Conservation (phyloP, 2,329 filamentous ascomycete genomes). For the Colletotrichum echinochloae region DNA sequence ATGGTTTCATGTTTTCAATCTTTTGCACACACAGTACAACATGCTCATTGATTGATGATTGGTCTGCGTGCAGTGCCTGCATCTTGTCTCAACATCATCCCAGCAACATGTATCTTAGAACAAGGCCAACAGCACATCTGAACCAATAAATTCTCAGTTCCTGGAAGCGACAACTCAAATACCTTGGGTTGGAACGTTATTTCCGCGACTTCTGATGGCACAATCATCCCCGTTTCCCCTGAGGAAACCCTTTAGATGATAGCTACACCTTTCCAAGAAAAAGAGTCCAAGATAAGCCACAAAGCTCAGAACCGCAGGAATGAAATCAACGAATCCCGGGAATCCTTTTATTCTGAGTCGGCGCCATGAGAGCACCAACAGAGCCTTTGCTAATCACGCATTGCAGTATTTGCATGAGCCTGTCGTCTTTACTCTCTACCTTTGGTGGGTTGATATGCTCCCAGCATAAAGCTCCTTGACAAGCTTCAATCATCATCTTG, state of each 20-base stretch:
- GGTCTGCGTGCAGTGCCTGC: too few species aligned
- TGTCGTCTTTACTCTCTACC: neutral
- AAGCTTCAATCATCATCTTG: too few species aligned
- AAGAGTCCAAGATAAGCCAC: neutral
- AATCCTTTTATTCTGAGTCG: too few species aligned
- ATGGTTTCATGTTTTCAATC: neutral
- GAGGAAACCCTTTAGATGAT: neutral
- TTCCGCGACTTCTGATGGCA: neutral
- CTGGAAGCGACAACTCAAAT: too few species aligned
- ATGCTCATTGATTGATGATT: neutral
- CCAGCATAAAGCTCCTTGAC: too few species aligned
- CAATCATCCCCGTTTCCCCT: neutral
- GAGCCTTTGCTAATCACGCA: too few species aligned
- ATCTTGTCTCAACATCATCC: neutral
- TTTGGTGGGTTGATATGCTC: neutral
- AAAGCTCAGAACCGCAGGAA: neutral
- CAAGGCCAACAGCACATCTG: neutral
- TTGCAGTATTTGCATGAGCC: too few species aligned
- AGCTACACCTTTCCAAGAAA: too few species aligned
- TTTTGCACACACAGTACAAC: neutral
- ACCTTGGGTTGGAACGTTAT: too few species aligned
- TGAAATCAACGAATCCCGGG: neutral
- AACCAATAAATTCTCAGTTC: too few species aligned
- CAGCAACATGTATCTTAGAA: neutral
- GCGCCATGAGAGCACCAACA: too few species aligned